Conservation (phyloP, 2,329 filamentous ascomycete species). For the Zymoseptoria passerinii region DNA sequence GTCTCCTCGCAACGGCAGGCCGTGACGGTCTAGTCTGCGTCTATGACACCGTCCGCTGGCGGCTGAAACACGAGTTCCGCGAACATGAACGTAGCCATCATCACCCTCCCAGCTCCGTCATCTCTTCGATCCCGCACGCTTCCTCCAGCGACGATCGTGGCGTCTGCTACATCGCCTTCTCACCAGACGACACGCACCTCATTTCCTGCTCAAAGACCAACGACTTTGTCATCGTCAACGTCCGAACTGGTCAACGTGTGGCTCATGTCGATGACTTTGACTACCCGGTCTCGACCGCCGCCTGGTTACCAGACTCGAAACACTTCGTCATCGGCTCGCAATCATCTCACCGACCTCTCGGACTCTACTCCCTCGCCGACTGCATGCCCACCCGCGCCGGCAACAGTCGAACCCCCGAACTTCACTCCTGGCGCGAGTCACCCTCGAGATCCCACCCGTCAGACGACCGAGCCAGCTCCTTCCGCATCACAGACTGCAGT, state of each 20-base stretch:
- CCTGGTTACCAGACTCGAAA: slow-evolving; percentile 74
- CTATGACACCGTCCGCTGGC: slow-evolving; percentile 68
- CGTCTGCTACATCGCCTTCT: slow-evolving; percentile 80
- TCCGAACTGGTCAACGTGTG: slow-evolving; percentile 47
- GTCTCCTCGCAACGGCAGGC: slow-evolving; percentile 72
- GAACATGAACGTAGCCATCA: slow-evolving; percentile 23
- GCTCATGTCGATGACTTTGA: slow-evolving; percentile 60
- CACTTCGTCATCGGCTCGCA: slow-evolving; percentile 74
- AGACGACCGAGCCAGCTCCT: slow-evolving; percentile 43
- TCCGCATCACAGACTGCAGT: slow-evolving; percentile 77
- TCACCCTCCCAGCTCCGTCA: slow-evolving; percentile 1
- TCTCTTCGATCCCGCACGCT: slow-evolving; percentile 6
- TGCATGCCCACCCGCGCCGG: not conserved
- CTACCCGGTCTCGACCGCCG: slow-evolving; percentile 81
- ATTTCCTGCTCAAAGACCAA: slow-evolving; percentile 59
- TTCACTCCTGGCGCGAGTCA: slow-evolving; percentile 40
- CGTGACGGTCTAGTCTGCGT: slow-evolving; percentile 67
- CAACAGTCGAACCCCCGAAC: slow-evolving; percentile 22
- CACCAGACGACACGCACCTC: slow-evolving; percentile 78
- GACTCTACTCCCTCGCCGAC: slow-evolving; percentile 38
- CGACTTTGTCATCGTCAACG: slow-evolving; percentile 28
- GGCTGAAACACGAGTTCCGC: slow-evolving; percentile 45
- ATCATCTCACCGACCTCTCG: slow-evolving; percentile 57
- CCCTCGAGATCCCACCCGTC: slow-evolving; percentile 46
- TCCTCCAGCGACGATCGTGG: slow-evolving; percentile 34